These are phyloP conservation scores for Chrysanthemum makinoi DNA, from an alignment of 129 eudicot species.

Conservation along the genomic window DNA sequence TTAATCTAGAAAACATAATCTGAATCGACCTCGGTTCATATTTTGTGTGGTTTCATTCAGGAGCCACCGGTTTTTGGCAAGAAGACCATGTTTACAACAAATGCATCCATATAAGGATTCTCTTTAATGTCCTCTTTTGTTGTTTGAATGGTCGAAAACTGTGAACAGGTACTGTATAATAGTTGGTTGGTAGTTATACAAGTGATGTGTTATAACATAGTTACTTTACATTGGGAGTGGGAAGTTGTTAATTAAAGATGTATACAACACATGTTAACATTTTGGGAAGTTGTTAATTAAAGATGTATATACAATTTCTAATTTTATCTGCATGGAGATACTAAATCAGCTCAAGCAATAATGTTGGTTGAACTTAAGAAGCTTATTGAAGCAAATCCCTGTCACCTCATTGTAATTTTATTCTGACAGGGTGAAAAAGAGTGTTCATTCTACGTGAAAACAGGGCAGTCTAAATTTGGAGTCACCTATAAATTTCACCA, in stretches of 20 bases:
- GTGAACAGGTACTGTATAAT: background rate
- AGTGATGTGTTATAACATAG: background rate
- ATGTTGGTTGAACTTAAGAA: too few species aligned
- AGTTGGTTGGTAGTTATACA: background rate
- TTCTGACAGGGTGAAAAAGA: constrained; percentile 85
- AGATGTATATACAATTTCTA: too few species aligned
- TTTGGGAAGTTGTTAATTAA: too few species aligned
- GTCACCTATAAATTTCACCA: constrained; percentile 90
- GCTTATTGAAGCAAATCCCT: too few species aligned
- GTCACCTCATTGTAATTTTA: constrained; percentile 8
- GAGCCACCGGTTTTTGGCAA: constrained; percentile 95
- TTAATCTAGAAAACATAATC: background rate
- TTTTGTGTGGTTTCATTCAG: constrained; percentile 40
- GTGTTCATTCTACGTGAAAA: constrained; percentile 79
- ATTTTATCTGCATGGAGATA: too few species aligned
- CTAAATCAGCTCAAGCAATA: too few species aligned
- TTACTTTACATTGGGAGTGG: background rate
- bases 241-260: background rate
- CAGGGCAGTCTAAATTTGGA: constrained; percentile 96
- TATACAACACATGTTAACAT: too few species aligned
- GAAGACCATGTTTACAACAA: constrained; percentile 68
- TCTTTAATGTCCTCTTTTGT: background rate
- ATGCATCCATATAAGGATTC: constrained; percentile 57
- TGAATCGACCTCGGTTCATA: constrained; percentile 13
- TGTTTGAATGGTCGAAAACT: background rate